Percentiles rank a stretch among this genome's conserved stretches.
Evolutionary conservation across 495 filamentous ascomycete species (phyloP).

Genomic region (Penicillium egyptiacum): DNA sequence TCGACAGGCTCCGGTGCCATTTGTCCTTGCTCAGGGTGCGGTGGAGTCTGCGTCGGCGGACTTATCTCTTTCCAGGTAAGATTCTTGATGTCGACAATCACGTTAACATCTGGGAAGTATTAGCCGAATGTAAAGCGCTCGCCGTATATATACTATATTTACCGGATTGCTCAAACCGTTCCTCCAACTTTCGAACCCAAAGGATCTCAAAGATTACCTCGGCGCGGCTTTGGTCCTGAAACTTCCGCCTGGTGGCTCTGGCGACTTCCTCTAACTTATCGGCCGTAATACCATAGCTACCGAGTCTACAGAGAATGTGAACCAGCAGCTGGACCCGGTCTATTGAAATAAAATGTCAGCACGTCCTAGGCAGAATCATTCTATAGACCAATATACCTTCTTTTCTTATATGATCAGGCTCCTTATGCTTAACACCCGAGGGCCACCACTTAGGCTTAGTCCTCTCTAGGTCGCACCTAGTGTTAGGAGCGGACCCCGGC

Average conservation of each 20-base stretch:
- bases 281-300: slow-evolving; percentile 32
- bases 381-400: slow-evolving; percentile 52
- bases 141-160: background rate
- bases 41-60: background rate
- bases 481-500: slow-evolving; percentile 32
- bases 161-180: slow-evolving; percentile 51
- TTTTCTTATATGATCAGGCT: slow-evolving; percentile 81
- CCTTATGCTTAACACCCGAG: slow-evolving; percentile 60
- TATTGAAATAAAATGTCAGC: slow-evolving; percentile 15
- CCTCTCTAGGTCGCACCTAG: slow-evolving; percentile 47
- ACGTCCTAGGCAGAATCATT: background rate
- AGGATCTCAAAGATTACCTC: slow-evolving; percentile 53
- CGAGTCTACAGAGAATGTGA: slow-evolving; percentile 43
- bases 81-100: background rate
- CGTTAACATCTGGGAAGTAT: background rate
- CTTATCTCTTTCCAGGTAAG: background rate
- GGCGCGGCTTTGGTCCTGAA: slow-evolving; percentile 33
- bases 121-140: slow-evolving; percentile 1
- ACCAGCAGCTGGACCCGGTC: slow-evolving; percentile 42
- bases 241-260: slow-evolving; percentile 35
- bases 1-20: background rate
- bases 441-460: slow-evolving; percentile 85
- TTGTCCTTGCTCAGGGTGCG: background rate
- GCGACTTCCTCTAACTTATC: slow-evolving; percentile 45
- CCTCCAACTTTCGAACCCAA: slow-evolving; percentile 53